Percentiles rank a stretch among this genome's conserved stretches.
phyloP scores from a whole-genome alignment of 139 green algal genomes.

The Picocystis salinarum region DNA sequence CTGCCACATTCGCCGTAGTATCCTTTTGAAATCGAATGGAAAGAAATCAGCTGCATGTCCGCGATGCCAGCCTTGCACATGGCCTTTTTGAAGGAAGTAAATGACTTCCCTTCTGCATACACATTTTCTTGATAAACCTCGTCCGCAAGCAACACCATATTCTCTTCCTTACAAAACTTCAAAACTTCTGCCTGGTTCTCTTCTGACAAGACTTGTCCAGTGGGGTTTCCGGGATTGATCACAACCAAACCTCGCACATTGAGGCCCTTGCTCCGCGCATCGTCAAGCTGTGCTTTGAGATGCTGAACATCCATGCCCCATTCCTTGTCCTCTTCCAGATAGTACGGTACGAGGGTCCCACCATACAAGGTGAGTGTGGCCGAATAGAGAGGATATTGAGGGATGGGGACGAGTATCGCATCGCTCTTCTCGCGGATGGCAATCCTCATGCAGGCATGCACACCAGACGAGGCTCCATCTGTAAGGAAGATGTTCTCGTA shows the following conservation, averaged over 20 bases:
- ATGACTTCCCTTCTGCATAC: constrained; percentile 5
- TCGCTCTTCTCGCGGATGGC: constrained; percentile 36
- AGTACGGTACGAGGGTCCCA: neutral
- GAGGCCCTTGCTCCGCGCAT: neutral
- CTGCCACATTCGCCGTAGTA: constrained; percentile 5
- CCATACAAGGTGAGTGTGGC: constrained; percentile 2
- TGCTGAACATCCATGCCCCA: constrained; percentile 4
- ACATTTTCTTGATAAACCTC: constrained; percentile 13
- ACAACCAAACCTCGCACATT: constrained; percentile 2
- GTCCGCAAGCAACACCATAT: constrained; percentile 5
- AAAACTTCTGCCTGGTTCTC: constrained; percentile 9
- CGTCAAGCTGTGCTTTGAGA: neutral
- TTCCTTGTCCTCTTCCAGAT: constrained; percentile 1
- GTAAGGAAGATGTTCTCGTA: constrained; percentile 1
- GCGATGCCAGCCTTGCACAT: constrained; percentile 1
- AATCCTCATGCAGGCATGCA: constrained; percentile 51
- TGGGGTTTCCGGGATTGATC: constrained; percentile 10
- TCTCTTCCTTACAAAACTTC: constrained; percentile 4
- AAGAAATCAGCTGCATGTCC: constrained; percentile 4
- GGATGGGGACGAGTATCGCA: constrained; percentile 59
- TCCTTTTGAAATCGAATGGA: constrained; percentile 5
- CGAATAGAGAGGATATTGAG: constrained; percentile 59
- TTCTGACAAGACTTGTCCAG: constrained; percentile 3
- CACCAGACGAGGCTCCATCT: constrained; percentile 48
- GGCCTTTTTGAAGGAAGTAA: constrained; percentile 8